Base-by-base conservation (phyloP, 148 eudicot species). In the Oxyria digyna region DNA sequence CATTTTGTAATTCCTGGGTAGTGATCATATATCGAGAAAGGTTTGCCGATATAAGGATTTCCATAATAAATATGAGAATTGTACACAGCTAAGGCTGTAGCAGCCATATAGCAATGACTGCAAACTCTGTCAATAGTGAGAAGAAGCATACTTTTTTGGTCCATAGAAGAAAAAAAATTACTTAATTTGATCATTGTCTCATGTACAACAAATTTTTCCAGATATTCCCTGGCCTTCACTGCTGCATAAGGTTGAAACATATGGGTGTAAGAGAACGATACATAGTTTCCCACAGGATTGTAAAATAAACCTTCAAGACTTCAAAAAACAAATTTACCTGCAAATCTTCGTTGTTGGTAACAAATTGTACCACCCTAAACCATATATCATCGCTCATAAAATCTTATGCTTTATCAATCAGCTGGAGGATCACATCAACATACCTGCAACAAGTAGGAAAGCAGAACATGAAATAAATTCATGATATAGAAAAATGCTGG, bases 121-220 rank as follows among this genome's bases (percentile, higher is more conserved):
- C 18, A 29, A 59, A 26, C 15, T 59, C 35, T 59, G 27, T 59
- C 65, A 59, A 29, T 59, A 59, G 18, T 27, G 31, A 59, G 29
- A 9, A 66, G 27, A 38, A 66, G 69, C 38, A 42, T 73, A 76
- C n/a, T n/a, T n/a, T n/a, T n/a, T n/a, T n/a, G n/a, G n/a, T n/a
- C n/a, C n/a, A n/a, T n/a, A n/a, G n/a, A n/a, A n/a, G n/a, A n/a
- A n/a, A n/a, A n/a, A n/a, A n/a, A n/a, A n/a, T n/a, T n/a, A n/a
- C 91, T 71, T 27, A 94, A 97, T 96, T 94, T 94, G 68, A 94
- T 88, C 98, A 94, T 94, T 37, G 98, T 94, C 81, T 94, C 99
- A 57, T 94, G 99, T 78, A 91, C 86, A 20, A 97, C 96, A 78
- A 96, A 80, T 75, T 94, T 94, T 62, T 94, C 99, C 71, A 94